phyloP scores from a whole-genome alignment of 1,139 yeast species.

The Kluyveromyces marxianus region DNA sequence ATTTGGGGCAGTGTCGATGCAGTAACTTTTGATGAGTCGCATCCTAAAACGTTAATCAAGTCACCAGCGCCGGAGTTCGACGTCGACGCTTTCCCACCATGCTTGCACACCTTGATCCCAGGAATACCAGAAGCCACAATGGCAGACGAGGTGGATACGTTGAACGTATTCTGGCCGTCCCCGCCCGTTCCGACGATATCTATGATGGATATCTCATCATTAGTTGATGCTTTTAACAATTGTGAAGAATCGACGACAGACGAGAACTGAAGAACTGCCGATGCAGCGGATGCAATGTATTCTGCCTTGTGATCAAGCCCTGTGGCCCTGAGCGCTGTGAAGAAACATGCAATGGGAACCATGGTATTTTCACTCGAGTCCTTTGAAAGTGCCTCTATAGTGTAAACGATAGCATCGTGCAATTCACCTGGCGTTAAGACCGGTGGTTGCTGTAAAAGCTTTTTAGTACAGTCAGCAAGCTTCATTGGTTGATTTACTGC shows the following conservation, averaged over 20 bases:
- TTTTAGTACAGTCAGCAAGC: constrained; percentile 16
- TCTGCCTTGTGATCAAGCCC: constrained; percentile 80
- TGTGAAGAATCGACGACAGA: constrained; percentile 34
- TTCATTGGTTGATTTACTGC: background rate
- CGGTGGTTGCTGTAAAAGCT: constrained; percentile 20
- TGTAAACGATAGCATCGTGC: constrained; percentile 18
- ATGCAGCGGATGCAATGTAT: constrained; percentile 80
- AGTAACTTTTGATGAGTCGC: constrained; percentile 64
- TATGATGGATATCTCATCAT: constrained; percentile 39
- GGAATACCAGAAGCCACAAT: constrained; percentile 85
- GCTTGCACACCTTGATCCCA: constrained; percentile 74
- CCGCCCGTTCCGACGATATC: constrained; percentile 99
- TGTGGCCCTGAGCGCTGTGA: constrained; percentile 64
- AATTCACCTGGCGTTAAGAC: constrained; percentile 23
- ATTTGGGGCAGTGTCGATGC: constrained; percentile 57
- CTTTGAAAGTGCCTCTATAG: constrained; percentile 15
- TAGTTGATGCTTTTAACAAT: background rate
- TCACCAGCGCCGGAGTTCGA: constrained; percentile 93
- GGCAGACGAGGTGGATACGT: constrained; percentile 91
- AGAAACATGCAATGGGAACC: constrained; percentile 68
- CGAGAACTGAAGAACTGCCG: constrained; percentile 57
- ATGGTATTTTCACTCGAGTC: constrained; percentile 20
- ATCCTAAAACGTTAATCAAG: constrained; percentile 65
- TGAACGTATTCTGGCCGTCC: constrained; percentile 93
- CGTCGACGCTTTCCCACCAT: constrained; percentile 95